Evolutionary conservation across 805 yeast genomes (phyloP), one percentile per base, ranked within the genome.

Genomic region (Yarrowia sp.): DNA sequence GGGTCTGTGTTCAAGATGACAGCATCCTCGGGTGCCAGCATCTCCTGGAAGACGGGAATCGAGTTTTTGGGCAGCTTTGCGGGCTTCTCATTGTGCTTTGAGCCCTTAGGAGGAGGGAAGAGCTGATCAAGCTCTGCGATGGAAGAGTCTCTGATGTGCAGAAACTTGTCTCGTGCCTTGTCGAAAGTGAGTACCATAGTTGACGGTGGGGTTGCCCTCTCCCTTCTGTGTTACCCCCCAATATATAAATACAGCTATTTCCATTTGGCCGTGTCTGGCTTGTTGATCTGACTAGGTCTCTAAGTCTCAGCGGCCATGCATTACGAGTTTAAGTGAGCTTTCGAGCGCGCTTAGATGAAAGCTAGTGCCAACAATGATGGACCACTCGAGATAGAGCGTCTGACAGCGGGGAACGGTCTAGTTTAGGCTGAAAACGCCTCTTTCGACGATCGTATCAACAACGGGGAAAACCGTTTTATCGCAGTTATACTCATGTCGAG

Each of bases 1-100:
- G 85, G 72, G 16, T 69, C 71, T 8, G 67, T 56, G 52, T 68
- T 67, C 42, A 72, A 64, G 50, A 72, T 72, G 11, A 22, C 63
- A 11, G 55, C 69, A 43, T 72, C 74, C 3, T 19, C 19, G 5
- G 67, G 67, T 1, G 71, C 69, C 32, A 72, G 67, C 43, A 48
- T 65, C 43, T 69, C 49, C 65, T 72, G 70, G 38, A 71, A 58
- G 9, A 72, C 58, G 14, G 71, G 71, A 12, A 69, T 71, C n/a
- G 70, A 71, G 61, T 72, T 70, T 11, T 40, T 49, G 10, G 74
- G 74, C 19, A 72, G 61, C 42, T 59, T 52, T 3, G 48, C 53
- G 22, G 74, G 74, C 12, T 58, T 52, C 14, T 43, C 67, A 35
- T 56, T 59, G 56, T 72, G 74, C 38, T 52, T 64, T 0, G 74